Percentiles rank a stretch among this genome's conserved stretches.
Conservation (phyloP, 2,329 filamentous ascomycete species). For the Aspergillus ochraceoroseus region DNA sequence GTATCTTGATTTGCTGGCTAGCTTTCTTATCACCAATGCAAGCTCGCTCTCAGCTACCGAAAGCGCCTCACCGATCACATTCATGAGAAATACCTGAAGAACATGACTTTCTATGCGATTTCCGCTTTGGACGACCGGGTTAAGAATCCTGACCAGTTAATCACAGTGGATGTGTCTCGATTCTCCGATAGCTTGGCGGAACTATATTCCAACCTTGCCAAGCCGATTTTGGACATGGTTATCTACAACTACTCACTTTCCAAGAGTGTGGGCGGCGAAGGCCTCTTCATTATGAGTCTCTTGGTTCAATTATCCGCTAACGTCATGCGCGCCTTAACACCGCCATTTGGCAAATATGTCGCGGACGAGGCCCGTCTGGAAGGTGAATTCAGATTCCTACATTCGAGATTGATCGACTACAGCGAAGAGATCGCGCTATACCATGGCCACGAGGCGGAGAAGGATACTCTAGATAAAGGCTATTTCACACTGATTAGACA, state of each 20-base stretch:
- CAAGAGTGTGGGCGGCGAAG: constrained; percentile 91
- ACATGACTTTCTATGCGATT: constrained; percentile 96
- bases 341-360: constrained; percentile 95
- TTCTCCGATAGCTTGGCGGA: constrained; percentile 95
- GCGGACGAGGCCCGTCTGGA: constrained; percentile 92
- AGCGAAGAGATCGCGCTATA: constrained; percentile 93
- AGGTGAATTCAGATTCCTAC: constrained; percentile 93
- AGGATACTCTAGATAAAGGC: constrained; percentile 93
- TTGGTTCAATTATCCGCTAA: constrained; percentile 89
- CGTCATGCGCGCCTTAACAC: constrained; percentile 88
- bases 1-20: constrained; percentile 35
- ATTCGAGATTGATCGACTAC: constrained; percentile 91
- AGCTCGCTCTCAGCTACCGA: constrained; percentile 86
- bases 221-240: constrained; percentile 88
- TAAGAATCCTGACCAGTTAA: constrained; percentile 96
- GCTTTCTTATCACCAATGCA: constrained; percentile 95
- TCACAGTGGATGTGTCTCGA: constrained; percentile 91
- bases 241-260: constrained; percentile 96
- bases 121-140: constrained; percentile 94
- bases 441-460: constrained; percentile 85
- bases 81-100: constrained; percentile 92
- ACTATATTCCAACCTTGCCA: constrained; percentile 92
- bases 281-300: constrained; percentile 89
- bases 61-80: constrained; percentile 90
- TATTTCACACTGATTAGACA: constrained; percentile 99